These are phyloP conservation scores for Moelleriella libera DNA, from an alignment of 2,329 filamentous ascomycete species.

Conservation along the genomic window DNA sequence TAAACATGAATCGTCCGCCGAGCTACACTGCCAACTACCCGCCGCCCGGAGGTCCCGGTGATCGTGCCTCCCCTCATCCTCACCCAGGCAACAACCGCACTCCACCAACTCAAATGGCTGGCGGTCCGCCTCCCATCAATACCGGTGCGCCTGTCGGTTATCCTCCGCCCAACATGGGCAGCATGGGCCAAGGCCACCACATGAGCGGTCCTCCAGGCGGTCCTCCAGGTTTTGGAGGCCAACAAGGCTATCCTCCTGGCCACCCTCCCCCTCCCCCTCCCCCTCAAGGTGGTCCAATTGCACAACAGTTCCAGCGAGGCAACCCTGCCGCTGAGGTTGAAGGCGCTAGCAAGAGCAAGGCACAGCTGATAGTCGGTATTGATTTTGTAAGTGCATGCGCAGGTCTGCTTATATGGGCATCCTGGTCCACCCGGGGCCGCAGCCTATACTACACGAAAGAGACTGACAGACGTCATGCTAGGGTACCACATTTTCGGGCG, in stretches of 20 bases:
- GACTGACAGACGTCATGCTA: conserved; percentile 20
- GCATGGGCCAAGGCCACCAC: conserved; percentile 25
- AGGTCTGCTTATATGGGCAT: background rate
- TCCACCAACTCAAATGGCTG: conserved; percentile 45
- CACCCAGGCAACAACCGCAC: conserved; percentile 35
- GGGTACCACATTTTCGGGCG: conserved; percentile 96
- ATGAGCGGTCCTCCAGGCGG: conserved; percentile 18
- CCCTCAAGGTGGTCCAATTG: conserved; percentile 20
- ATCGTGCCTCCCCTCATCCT: conserved; percentile 39
- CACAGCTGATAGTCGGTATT: conserved; percentile 95
- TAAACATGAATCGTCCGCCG: conserved; percentile 58
- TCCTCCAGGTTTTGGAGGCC: conserved; percentile 29
- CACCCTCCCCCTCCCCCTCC: conserved; percentile 24
- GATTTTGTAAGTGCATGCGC: conserved; percentile 62
- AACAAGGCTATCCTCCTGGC: conserved; percentile 32
- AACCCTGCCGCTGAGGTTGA: conserved; percentile 61
- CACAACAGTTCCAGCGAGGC: conserved; percentile 24
- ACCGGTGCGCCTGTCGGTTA: conserved; percentile 48
- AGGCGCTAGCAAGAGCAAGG: conserved; percentile 78
- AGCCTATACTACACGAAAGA: background rate
- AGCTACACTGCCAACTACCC: conserved; percentile 47
- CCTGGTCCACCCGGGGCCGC: background rate
- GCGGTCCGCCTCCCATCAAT: conserved; percentile 54
- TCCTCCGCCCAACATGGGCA: conserved; percentile 35
- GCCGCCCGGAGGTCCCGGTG: conserved; percentile 27